Evolutionary conservation across 805 yeast species (phyloP).

Genomic region (Hyphopichia homilentoma): DNA sequence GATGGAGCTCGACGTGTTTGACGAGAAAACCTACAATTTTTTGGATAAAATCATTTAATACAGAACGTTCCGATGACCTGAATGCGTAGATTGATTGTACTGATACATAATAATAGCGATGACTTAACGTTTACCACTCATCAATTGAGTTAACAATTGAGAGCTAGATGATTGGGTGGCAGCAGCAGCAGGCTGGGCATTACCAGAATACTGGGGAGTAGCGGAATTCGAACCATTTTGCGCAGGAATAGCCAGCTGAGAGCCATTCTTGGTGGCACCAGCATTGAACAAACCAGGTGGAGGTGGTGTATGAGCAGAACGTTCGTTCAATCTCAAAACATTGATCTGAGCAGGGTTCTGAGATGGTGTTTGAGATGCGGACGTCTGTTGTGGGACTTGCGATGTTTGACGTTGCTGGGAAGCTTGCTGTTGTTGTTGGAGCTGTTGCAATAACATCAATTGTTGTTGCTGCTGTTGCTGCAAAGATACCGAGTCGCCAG

Average conservation of each 20-base stretch:
- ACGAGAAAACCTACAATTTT: too few relatives aligned
- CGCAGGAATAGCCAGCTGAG: not conserved
- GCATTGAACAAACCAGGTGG: slow-evolving; percentile 63
- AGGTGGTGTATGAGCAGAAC: slow-evolving; percentile 40
- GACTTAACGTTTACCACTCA: slow-evolving; percentile 88
- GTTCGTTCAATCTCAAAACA: slow-evolving; percentile 28
- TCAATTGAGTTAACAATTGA: slow-evolving; percentile 77
- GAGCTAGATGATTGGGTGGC: slow-evolving; percentile 54
- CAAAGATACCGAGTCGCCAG: slow-evolving; percentile 2
- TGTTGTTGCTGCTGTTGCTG: slow-evolving; percentile 15
- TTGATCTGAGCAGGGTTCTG: slow-evolving; percentile 22
- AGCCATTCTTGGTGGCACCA: slow-evolving; percentile 7
- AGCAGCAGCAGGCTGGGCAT: slow-evolving; percentile 9
- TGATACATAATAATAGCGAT: too few relatives aligned
- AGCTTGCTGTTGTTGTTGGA: slow-evolving; percentile 30
- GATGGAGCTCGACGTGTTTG: slow-evolving; percentile 17
- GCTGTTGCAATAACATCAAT: slow-evolving; percentile 30
- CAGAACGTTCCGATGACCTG: too few relatives aligned
- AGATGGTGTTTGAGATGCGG: slow-evolving; percentile 3
- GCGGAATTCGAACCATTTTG: not conserved
- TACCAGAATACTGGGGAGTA: slow-evolving; percentile 5
- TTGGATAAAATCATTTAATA: too few relatives aligned
- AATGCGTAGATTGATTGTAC: too few relatives aligned
- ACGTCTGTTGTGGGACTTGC: not conserved
- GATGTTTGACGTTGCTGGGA: slow-evolving; percentile 22